Conservation (phyloP, 257 asterid genomes). For the Solanum piurae region DNA sequence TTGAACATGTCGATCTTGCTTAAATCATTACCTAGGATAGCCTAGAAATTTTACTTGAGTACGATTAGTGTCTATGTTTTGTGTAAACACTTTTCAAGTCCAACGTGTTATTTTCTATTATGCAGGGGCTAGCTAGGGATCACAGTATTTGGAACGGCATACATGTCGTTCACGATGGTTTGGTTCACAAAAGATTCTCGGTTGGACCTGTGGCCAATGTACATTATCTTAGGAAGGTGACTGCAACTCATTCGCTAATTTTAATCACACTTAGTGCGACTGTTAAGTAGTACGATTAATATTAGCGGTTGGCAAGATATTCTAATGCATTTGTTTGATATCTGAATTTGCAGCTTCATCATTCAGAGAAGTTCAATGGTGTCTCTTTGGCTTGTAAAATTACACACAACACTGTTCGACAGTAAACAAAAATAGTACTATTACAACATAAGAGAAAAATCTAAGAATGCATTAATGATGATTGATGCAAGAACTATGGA, state of each 20-base stretch:
- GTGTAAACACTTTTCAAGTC: no score
- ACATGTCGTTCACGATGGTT: conserved; percentile 98
- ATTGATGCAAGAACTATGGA: no score
- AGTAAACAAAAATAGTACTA: background rate
- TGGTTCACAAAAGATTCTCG: conserved; percentile 86
- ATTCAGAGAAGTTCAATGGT: conserved; percentile 81
- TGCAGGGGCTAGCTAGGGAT: conserved; percentile 63
- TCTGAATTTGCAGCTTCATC: conserved; percentile 66
- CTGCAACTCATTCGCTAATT: conserved; percentile 84
- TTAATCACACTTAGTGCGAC: background rate
- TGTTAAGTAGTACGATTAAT: background rate
- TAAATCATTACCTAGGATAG: no score
- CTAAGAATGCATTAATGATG: background rate
- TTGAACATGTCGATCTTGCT: no score
- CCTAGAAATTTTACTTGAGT: no score
- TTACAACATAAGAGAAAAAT: background rate
- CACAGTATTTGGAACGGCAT: conserved; percentile 73
- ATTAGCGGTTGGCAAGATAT: background rate
- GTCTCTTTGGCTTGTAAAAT: conserved; percentile 64
- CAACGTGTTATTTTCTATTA: no score
- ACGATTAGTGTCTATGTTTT: no score
- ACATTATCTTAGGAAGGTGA: conserved; percentile 75
- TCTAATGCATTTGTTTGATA: conserved; percentile 12
- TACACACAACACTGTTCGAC: background rate
- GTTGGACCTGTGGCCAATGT: conserved; percentile 90